phyloP scores from a whole-genome alignment of 1,284 basidiomycete genomes.

The Grifola frondosa region DNA sequence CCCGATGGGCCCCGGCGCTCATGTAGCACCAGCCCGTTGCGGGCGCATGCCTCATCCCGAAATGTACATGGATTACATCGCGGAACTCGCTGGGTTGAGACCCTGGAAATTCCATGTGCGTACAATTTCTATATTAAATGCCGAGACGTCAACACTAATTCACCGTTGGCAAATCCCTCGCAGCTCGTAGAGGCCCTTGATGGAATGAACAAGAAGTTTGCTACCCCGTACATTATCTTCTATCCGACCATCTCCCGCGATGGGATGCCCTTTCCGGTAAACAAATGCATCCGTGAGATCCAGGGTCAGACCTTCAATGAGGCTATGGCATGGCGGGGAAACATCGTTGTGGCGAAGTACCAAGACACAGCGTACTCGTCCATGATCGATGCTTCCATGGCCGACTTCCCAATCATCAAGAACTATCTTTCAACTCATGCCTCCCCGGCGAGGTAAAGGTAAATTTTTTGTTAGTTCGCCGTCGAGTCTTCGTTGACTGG shows the following conservation, averaged over 20 bases:
- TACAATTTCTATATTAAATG: conserved; percentile 18
- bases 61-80: conserved; percentile 81
- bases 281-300: conserved; percentile 70
- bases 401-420: conserved; percentile 76
- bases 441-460: conserved; percentile 39
- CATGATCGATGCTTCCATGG: conserved; percentile 73
- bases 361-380: conserved; percentile 63
- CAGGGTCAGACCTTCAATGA: conserved; percentile 62
- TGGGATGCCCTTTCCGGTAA: conserved; percentile 75
- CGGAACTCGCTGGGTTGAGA: conserved; percentile 62
- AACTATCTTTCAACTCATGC: conserved; percentile 72
- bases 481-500: too few relatives aligned
- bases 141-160: conserved; percentile 19
- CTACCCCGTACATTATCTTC: conserved; percentile 75
- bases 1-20: conserved; percentile 30
- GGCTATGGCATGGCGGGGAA: conserved; percentile 70
- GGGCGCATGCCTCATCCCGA: conserved; percentile 76
- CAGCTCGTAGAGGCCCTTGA: conserved; percentile 74
- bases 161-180: conserved; percentile 11
- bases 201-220: conserved; percentile 74
- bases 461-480: too few relatives aligned
- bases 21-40: conserved; percentile 33
- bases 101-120: conserved; percentile 73
- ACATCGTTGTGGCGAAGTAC: conserved; percentile 75
- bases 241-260: conserved; percentile 73